Percentiles rank a stretch among this genome's conserved stretches.
Evolutionary conservation across 176 grass and related monocot genomes (phyloP).

Genomic region (Themeda triandra): DNA sequence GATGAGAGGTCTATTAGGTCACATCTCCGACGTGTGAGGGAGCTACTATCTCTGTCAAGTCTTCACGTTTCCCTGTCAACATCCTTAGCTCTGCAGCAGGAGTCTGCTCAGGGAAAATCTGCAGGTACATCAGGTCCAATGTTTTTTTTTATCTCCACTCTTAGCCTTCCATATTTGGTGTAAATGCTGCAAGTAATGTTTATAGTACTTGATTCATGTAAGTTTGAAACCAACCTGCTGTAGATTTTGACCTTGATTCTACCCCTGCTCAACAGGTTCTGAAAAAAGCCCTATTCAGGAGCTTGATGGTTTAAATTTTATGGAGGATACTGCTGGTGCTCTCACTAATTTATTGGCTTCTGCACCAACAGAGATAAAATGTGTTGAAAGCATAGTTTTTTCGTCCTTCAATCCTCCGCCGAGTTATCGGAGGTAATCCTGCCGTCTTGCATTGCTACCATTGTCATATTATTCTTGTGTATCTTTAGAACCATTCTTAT

Average conservation of each 20-base stretch:
- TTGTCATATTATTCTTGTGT: neutral
- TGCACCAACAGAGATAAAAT: constrained; percentile 69
- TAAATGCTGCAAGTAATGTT: neutral
- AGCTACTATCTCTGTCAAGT: constrained; percentile 85
- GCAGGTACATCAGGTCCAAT: constrained; percentile 42
- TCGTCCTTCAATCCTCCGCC: constrained; percentile 98
- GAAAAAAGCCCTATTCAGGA: constrained; percentile 67
- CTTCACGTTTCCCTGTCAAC: constrained; percentile 85
- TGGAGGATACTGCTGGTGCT: constrained; percentile 64
- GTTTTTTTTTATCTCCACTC: constrained; percentile 12
- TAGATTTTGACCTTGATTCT: constrained; percentile 6
- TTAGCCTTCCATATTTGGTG: neutral
- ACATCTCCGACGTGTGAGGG: constrained; percentile 81
- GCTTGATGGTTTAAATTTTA: constrained; percentile 87
- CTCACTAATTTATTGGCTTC: constrained; percentile 60
- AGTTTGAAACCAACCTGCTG: neutral
- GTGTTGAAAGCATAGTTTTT: constrained; percentile 78
- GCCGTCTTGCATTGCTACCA: neutral
- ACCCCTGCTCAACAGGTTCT: constrained; percentile 40
- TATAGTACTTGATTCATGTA: neutral
- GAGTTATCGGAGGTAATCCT: constrained; percentile 75
- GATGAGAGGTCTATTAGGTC: constrained; percentile 98
- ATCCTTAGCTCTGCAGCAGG: constrained; percentile 79
- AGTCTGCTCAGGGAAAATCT: constrained; percentile 65
- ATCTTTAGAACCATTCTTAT: neutral